Conservation (phyloP, 129 eudicot genomes). For the Artemisia argyi region DNA sequence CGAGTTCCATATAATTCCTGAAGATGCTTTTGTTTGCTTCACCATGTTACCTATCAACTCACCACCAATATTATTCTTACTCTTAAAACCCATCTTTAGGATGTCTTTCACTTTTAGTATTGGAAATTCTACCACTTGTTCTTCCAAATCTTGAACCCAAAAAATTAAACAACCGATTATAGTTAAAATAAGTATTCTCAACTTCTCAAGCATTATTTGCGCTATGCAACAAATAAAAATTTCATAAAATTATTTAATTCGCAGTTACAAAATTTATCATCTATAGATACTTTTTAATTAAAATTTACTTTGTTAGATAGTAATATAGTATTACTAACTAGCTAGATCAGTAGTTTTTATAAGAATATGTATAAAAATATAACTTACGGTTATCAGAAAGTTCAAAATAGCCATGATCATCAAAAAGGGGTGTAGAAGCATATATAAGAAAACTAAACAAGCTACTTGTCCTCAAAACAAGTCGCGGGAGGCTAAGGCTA, state of each 20-base stretch:
- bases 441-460: conserved; percentile 32
- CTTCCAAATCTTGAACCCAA: conserved; percentile 22
- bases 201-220: no score
- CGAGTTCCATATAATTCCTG: conserved; percentile 49
- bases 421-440: conserved; percentile 31
- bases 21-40: conserved; percentile 31
- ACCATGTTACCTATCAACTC: conserved; percentile 19
- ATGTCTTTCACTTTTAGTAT: conserved; percentile 40
- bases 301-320: no score
- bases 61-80: neutral
- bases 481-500: conserved; percentile 37
- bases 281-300: no score
- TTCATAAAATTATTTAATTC: no score
- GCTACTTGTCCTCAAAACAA: conserved; percentile 48
- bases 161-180: neutral
- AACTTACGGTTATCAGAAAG: conserved; percentile 10
- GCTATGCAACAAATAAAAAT: no score
- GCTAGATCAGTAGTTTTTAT: neutral
- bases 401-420: conserved; percentile 29
- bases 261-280: no score
- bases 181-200: neutral
- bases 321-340: no score
- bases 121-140: conserved; percentile 34
- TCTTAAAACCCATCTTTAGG: conserved; percentile 12
- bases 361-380: neutral